Evolutionary conservation across 2,329 filamentous ascomycete species (phyloP), one percentile per base, ranked within the genome.

Genomic region (Venturia aucupariae): DNA sequence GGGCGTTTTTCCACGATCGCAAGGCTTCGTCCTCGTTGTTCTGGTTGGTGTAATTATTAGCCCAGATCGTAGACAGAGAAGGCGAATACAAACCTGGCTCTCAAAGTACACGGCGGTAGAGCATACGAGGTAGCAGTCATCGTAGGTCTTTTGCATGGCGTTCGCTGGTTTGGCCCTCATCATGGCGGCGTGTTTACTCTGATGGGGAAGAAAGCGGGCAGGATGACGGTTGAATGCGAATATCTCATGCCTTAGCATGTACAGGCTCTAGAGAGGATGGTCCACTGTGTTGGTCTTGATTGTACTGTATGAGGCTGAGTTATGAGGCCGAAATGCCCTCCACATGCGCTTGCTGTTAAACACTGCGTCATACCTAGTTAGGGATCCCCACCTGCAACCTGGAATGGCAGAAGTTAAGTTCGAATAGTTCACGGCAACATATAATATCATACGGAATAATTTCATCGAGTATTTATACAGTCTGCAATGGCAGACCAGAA

Each of bases 61-160:
- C n/a, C 60, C 11, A 38, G 35, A 38, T 57, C 57, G 64, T 61
- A 10, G 4, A 15, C 11, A 27, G 7, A 2, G 38, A 17, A 27
- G 11, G 44, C n/a, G 46, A 15, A 46, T 35, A 57, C 54, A 5
- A 78, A 95, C 92, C 85, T 95, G 89, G 74, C 88, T 86, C 79
- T 99, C 94, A 75, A 96, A 97, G 78, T 96, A 97, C 63, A 96
- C 90, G 46, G 93, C 93, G 1, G 92, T 97, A 17, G 92, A 97
- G 77, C 92, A 97, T 73, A 89, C 92, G 70, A 97, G 79, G 78
- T 96, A 97, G 76, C 90, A 92, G 76, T 97, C 92, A 79, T 97
- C 93, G 78, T 97, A 97, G 64, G 92, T 96, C 83, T 96, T 97
- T 79, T 97, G 93, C 75, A 97, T 86, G 67, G 86, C 86, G 76